These are phyloP conservation scores for Ogataea salicorniae DNA, from an alignment of 805 yeast genomes.

Conservation along the genomic window DNA sequence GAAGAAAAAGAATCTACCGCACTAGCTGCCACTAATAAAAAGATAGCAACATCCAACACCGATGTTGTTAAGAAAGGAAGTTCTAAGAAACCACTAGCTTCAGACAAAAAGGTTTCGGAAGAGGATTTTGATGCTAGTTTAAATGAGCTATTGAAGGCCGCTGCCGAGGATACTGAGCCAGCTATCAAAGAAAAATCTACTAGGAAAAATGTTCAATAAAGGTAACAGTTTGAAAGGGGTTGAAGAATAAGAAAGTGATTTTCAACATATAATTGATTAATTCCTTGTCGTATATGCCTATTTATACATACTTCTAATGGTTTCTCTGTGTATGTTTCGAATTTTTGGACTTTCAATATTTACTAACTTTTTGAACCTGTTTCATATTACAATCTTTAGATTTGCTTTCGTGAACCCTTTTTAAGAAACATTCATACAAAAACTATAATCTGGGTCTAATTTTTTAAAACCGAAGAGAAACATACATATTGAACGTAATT, in stretches of 20 bases:
- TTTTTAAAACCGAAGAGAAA: too few relatives aligned
- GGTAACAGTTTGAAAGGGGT: too few relatives aligned
- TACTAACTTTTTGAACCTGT: neutral
- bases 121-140: constrained; percentile 15
- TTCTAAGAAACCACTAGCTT: constrained; percentile 6
- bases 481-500: too few relatives aligned
- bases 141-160: constrained; percentile 2
- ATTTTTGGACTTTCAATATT: neutral
- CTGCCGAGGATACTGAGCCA: neutral
- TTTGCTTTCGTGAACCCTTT: too few relatives aligned
- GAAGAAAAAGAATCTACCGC: neutral
- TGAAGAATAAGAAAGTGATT: too few relatives aligned
- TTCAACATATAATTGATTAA: too few relatives aligned
- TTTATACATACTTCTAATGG: neutral
- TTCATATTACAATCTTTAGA: too few relatives aligned
- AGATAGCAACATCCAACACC: neutral
- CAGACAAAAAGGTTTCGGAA: constrained; percentile 7
- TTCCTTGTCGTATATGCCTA: neutral
- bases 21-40: neutral
- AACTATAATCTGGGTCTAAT: too few relatives aligned
- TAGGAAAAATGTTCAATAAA: neutral
- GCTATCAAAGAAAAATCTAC: neutral
- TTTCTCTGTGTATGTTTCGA: neutral
- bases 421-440: too few relatives aligned
- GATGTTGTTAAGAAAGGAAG: constrained; percentile 10